These are phyloP conservation scores for Zalerion maritima DNA, from an alignment of 495 filamentous ascomycete species.

Conservation along the genomic window DNA sequence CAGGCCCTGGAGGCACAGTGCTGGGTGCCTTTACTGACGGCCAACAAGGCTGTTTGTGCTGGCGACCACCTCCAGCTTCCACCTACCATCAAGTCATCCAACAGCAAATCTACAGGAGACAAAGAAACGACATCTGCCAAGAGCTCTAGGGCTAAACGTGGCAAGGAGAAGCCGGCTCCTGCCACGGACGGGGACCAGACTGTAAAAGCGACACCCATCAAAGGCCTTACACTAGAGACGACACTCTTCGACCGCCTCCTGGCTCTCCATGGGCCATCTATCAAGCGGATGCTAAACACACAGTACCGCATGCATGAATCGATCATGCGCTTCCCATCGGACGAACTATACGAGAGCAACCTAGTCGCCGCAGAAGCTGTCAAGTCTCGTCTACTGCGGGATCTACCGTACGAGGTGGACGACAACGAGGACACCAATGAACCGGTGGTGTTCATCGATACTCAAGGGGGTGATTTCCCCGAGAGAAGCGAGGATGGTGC, in stretches of 20 bases:
- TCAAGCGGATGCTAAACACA: conserved; percentile 93
- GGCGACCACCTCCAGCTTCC: conserved; percentile 92
- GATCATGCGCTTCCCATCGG: conserved; percentile 90
- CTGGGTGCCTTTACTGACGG: conserved; percentile 80
- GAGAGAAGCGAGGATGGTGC: conserved; percentile 31
- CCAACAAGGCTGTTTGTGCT: conserved; percentile 76
- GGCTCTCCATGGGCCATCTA: conserved; percentile 58
- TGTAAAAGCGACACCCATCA: conserved; percentile 18
- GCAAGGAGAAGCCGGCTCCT: conserved; percentile 10
- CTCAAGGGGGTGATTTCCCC: conserved; percentile 82
- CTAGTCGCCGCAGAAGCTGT: conserved; percentile 70
- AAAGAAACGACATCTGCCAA: conserved; percentile 11
- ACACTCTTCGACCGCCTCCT: conserved; percentile 88
- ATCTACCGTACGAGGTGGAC: conserved; percentile 63
- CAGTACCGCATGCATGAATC: conserved; percentile 96
- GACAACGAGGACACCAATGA: conserved; percentile 80
- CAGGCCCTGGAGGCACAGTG: conserved; percentile 95
- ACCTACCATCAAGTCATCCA: conserved; percentile 78
- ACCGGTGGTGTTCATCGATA: conserved; percentile 88
- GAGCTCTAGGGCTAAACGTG: conserved; percentile 9
- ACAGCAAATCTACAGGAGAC: conserved; percentile 33
- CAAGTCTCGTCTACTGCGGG: conserved; percentile 54
- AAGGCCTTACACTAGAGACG: conserved; percentile 52
- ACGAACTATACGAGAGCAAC: conserved; percentile 69
- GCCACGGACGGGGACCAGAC: conserved; percentile 11